Conservation (phyloP, 2,329 filamentous ascomycete genomes). For the Cladosporium halotolerans region DNA sequence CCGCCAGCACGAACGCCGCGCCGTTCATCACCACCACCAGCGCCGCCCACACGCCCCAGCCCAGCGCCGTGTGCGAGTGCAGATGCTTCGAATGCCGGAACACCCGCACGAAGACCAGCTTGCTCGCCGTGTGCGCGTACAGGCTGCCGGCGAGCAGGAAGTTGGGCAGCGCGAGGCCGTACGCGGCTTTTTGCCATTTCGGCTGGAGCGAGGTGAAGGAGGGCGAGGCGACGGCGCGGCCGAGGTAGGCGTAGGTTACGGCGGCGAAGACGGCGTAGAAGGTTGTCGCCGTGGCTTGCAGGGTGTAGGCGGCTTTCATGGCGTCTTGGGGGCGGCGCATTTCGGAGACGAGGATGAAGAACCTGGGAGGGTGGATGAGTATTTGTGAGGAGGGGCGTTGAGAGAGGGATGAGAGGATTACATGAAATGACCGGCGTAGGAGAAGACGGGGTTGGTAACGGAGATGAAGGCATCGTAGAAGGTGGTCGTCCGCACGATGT, state of each 20-base stretch:
- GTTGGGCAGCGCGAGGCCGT: slow-evolving; percentile 47
- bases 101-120: slow-evolving; percentile 46
- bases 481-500: slow-evolving; percentile 32
- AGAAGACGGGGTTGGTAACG: slow-evolving; percentile 49
- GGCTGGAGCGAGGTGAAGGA: slow-evolving; percentile 43
- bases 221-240: slow-evolving; percentile 40
- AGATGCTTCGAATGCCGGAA: slow-evolving; percentile 44
- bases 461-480: slow-evolving; percentile 43
- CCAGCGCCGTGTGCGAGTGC: slow-evolving; percentile 42
- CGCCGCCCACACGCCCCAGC: slow-evolving; percentile 44
- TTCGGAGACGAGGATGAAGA: slow-evolving; percentile 50
- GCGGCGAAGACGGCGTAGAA: slow-evolving; percentile 48
- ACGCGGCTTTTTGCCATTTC: slow-evolving; percentile 46
- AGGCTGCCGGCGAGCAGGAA: slow-evolving; percentile 46
- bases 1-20: slow-evolving; percentile 39
- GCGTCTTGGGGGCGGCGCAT: slow-evolving; percentile 47
- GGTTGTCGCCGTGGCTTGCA: slow-evolving; percentile 45
- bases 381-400: not conserved
- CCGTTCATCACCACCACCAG: slow-evolving; percentile 44
- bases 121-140: slow-evolving; percentile 48
- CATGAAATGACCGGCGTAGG: slow-evolving; percentile 49
- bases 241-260: slow-evolving; percentile 48
- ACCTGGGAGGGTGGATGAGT: slow-evolving; percentile 23
- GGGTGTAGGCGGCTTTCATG: slow-evolving; percentile 46
- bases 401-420: slow-evolving; percentile 2